phyloP scores from a whole-genome alignment of 1,284 basidiomycete genomes.

The Puccinia brachypodii region DNA sequence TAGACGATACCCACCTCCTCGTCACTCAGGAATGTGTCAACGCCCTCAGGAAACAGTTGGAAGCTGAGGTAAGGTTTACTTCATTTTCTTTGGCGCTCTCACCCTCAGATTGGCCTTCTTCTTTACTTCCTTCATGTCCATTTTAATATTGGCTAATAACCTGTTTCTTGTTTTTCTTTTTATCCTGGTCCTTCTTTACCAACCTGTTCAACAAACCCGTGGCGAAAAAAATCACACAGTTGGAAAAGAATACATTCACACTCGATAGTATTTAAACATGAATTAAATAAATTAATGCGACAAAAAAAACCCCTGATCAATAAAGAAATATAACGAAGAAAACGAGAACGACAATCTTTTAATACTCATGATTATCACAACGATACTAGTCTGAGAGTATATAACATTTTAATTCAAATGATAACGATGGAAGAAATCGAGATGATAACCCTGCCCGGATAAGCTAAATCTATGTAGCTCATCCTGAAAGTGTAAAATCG shows the following conservation, averaged over 20 bases:
- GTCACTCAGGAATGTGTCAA: constrained; percentile 54
- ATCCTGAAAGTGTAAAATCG: too few species aligned
- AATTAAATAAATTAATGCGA: too few species aligned
- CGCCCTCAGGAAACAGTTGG: constrained; percentile 52
- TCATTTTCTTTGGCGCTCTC: neutral
- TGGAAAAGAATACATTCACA: constrained; percentile 47
- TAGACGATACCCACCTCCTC: constrained; percentile 57
- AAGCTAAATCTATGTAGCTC: too few species aligned
- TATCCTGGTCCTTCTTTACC: neutral
- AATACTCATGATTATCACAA: too few species aligned
- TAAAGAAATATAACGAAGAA: too few species aligned
- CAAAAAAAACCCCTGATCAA: too few species aligned
- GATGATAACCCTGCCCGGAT: too few species aligned
- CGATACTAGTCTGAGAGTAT: too few species aligned
- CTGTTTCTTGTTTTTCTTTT: neutral
- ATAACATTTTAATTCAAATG: too few species aligned
- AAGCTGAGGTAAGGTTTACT: constrained; percentile 53
- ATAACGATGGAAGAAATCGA: too few species aligned
- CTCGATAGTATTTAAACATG: constrained; percentile 17
- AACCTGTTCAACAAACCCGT: neutral
- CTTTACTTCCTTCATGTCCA: neutral
- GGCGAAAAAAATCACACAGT: constrained; percentile 2
- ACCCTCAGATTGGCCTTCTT: neutral
- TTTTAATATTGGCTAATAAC: too few species aligned
- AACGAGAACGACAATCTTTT: too few species aligned